Base-by-base conservation (phyloP, 2,329 filamentous ascomycete species). In the Penicillium sp. region DNA sequence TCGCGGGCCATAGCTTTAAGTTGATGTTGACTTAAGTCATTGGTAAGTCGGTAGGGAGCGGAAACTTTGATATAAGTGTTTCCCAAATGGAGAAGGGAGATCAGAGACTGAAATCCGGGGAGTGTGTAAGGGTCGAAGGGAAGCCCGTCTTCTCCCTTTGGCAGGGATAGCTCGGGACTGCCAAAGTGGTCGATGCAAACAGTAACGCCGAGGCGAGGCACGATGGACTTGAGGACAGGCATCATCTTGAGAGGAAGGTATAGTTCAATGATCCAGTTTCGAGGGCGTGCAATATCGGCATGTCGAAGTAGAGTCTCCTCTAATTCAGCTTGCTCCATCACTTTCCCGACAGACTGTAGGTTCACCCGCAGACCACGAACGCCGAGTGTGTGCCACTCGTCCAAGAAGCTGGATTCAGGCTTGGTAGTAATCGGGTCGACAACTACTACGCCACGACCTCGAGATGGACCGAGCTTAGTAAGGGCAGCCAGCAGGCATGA, bases 141-240 rank as follows among this genome's bases (percentile, higher is more conserved):
- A 13, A 41, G 11, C 29, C 58, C 48, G n/a, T 59, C 55, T 11
- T 65, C 60, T 3, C 48, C 47, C 51, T 59, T 57, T 2, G 51
- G 37, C 5, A 59, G 37, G 21, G 60, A 50, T 5, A 84, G 63
- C 1, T 69, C 69, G 0, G 83, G 83, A 11, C 78, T 75, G 7
- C 83, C 85, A 58, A 86, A 82, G 64, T 88, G 85, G 64, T 86
- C 85, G 64, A 88, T 77, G 59, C 82, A 85, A 37, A 86, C 69
- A 46, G 78, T 80, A 19, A 86, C 77, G 3, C 76, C 75, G 2
- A 87, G 75, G 1, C 67, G 63, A 1, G 81, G 77, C 1, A 84
- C 71, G 33, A 85, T 74, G 5, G 69, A 65, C 60, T 84, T 79
- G 2, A 88, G 73, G 16, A 77, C 63, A 5, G 77, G 70, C 3